A percentile compares a stretch with the other conserved stretches of the same genome.
phyloP scores from a whole-genome alignment of 306 rosid species.

The Vigna trinervia region DNA sequence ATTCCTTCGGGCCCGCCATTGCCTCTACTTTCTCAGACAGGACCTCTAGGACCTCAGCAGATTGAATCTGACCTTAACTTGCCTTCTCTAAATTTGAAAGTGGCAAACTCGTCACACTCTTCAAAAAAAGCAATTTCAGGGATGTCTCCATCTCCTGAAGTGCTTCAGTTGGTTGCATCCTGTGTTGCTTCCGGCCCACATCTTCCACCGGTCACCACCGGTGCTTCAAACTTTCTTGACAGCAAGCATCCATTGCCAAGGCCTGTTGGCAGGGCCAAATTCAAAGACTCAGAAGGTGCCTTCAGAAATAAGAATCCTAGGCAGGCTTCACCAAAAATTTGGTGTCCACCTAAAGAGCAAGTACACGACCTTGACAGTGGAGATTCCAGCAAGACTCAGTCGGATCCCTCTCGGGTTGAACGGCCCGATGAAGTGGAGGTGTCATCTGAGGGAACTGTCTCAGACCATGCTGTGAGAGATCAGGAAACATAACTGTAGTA shows the following conservation, averaged over 20 bases:
- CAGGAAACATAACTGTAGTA: constrained; percentile 64
- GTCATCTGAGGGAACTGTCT: constrained; percentile 96
- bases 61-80: constrained; percentile 67
- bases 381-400: constrained; percentile 90
- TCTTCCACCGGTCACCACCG: constrained; percentile 57
- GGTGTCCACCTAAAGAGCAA: constrained; percentile 50
- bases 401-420: constrained; percentile 72
- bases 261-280: constrained; percentile 60
- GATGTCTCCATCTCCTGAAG: constrained; percentile 91
- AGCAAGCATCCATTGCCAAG: constrained; percentile 62
- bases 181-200: constrained; percentile 70
- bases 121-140: constrained; percentile 60
- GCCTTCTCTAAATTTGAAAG: constrained; percentile 53
- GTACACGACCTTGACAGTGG: constrained; percentile 60
- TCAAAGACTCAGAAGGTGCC: constrained; percentile 57
- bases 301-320: constrained; percentile 50
- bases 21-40: constrained; percentile 62
- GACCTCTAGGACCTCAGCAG: constrained; percentile 51
- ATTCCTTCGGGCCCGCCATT: constrained; percentile 63
- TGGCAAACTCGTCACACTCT: constrained; percentile 51
- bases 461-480: constrained; percentile 78
- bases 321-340: constrained; percentile 47
- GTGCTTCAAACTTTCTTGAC: constrained; percentile 61
- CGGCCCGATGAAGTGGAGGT: constrained; percentile 65
- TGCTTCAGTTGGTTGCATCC: constrained; percentile 88